A percentile compares a stretch with the other conserved stretches of the same genome.
These are phyloP conservation scores for Cladophialophora bantiana DNA, from an alignment of 2,329 filamentous ascomycete species.

Conservation along the genomic window DNA sequence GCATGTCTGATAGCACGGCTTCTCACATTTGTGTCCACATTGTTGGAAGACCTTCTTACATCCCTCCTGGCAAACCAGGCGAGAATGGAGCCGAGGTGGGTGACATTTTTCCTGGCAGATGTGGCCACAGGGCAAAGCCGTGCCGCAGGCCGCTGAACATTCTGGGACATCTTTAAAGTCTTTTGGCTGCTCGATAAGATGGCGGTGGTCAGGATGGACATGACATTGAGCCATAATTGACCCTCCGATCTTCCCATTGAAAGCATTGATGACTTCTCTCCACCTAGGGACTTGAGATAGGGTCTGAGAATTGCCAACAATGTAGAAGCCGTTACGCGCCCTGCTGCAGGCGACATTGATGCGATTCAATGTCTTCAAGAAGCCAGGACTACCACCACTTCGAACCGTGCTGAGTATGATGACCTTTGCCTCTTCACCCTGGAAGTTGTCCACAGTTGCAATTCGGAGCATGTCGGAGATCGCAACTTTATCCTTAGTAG, in stretches of 20 bases:
- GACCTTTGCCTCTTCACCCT: constrained; percentile 48
- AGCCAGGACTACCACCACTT: constrained; percentile 44
- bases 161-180: constrained; percentile 39
- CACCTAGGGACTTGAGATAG: constrained; percentile 43
- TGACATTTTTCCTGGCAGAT: constrained; percentile 38
- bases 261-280: constrained; percentile 40
- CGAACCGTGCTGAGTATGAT: constrained; percentile 45
- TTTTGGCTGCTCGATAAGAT: constrained; percentile 35
- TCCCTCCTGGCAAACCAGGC: constrained; percentile 34
- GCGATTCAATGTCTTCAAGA: constrained; percentile 45
- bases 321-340: constrained; percentile 46
- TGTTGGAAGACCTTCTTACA: constrained; percentile 32
- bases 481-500: constrained; percentile 36
- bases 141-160: constrained; percentile 39
- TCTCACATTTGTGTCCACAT: constrained; percentile 37
- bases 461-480: constrained; percentile 42
- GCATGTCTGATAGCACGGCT: constrained; percentile 38
- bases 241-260: constrained; percentile 40
- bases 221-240: constrained; percentile 41
- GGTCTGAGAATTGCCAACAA: constrained; percentile 44
- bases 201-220: constrained; percentile 35
- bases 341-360: constrained; percentile 47
- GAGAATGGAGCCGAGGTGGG: constrained; percentile 36
- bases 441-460: constrained; percentile 46
- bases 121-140: constrained; percentile 41